A percentile compares a stretch with the other conserved stretches of the same genome.
These are phyloP conservation scores for Brassica incana DNA, from an alignment of 345 rosid species.

Conservation along the genomic window DNA sequence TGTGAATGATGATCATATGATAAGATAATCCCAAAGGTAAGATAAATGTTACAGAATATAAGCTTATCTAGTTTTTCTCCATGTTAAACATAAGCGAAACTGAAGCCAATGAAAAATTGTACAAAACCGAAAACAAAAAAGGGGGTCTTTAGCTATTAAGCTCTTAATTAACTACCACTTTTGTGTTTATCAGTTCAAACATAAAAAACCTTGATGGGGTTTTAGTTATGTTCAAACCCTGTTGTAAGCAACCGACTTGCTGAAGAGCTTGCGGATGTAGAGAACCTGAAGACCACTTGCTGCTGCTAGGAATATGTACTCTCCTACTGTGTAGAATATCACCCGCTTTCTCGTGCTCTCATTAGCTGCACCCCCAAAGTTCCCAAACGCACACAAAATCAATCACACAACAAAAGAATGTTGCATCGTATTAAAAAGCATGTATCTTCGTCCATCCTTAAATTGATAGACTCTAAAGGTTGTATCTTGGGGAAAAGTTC, in stretches of 20 bases:
- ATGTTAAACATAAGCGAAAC: conserved; percentile 9
- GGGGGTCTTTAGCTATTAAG: conserved; percentile 6
- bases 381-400: neutral
- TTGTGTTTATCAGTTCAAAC: neutral
- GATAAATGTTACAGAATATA: neutral
- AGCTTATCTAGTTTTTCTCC: conserved; percentile 7
- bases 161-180: conserved; percentile 24
- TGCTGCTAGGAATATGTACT: conserved; percentile 66
- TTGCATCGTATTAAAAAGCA: too few relatives aligned
- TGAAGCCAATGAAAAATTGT: conserved; percentile 13
- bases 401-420: neutral
- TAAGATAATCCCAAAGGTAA: neutral
- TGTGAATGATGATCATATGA: neutral
- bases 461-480: neutral
- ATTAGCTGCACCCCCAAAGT: conserved; percentile 60
- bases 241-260: conserved; percentile 89
- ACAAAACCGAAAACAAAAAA: conserved; percentile 18
- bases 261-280: conserved; percentile 88
- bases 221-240: conserved; percentile 56
- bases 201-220: conserved; percentile 1
- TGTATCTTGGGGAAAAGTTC: neutral
- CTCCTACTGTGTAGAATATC: conserved; percentile 78
- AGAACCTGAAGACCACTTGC: conserved; percentile 76
- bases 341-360: conserved; percentile 92
- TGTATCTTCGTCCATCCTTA: neutral